Conservation (phyloP, 352 stramenopile genomes). For the Globisporangium spinosum region DNA sequence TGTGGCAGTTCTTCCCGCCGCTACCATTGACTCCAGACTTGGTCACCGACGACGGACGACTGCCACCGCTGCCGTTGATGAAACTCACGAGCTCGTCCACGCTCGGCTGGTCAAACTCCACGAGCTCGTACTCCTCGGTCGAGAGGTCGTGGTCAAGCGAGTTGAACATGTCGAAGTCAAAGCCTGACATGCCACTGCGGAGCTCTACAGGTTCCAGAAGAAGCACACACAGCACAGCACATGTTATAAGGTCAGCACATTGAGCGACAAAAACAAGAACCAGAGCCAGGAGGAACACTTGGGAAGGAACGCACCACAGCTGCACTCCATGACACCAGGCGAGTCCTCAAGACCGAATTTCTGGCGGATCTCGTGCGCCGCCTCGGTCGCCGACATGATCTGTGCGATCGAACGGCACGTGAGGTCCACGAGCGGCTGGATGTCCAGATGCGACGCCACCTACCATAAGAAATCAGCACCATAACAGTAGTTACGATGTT, state of each 20-base stretch:
- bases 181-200: conserved; percentile 52
- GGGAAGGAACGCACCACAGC: conserved; percentile 32
- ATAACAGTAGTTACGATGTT: neutral
- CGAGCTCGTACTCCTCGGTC: conserved; percentile 72
- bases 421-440: conserved; percentile 75
- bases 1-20: conserved; percentile 10
- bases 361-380: conserved; percentile 67
- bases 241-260: neutral
- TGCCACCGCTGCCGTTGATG: conserved; percentile 57
- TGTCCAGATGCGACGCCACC: conserved; percentile 77
- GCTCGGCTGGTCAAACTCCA: conserved; percentile 80
- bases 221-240: neutral
- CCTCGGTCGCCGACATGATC: conserved; percentile 81
- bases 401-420: conserved; percentile 79
- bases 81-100: conserved; percentile 80
- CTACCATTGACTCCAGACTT: neutral
- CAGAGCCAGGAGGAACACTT: neutral
- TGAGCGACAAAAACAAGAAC: neutral
- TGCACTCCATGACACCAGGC: conserved; percentile 36
- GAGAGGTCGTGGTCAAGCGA: conserved; percentile 71
- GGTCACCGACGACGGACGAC: conserved; percentile 20
- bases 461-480: conserved; percentile 10
- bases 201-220: conserved; percentile 25
- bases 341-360: conserved; percentile 75
- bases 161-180: conserved; percentile 81